Evolutionary conservation across 176 grass and related monocot species (phyloP), one percentile per base, ranked within the genome.

Genomic region (Hyparrhenia diplandra): DNA sequence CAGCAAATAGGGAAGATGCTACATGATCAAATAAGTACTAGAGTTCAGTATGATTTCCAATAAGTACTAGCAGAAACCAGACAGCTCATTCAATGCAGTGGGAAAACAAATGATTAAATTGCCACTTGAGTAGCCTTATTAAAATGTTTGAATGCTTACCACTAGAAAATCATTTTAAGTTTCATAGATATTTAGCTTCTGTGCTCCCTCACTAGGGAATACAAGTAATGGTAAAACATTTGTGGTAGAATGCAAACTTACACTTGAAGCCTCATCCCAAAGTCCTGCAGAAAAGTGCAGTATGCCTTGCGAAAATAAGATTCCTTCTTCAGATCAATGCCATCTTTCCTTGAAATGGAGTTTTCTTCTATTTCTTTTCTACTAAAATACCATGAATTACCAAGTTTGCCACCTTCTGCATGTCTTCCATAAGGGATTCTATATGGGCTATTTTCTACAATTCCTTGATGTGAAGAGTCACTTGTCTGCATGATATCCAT

Each of bases 251-350:
- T 12, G 65, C 57, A 82, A 73, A 46, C 94, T 94, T 94, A 97
- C 94, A 97, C 94, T 94, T 97, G 86, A 87, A 97, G 92, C 77
- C 87, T 93, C 87, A 97, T 94, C 64, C 94, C 94, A n/a, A 97
- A 88, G 70, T 97, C 94, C 73, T 97, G 94, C 77, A 97, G 78
- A 84, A 92, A 97, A 54, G 92, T 87, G 85, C 94, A 97, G 76
- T 97, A 97, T 67, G 94, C 90, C 77, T 97, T 97, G 79, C 94
- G 89, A 77, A 94, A 88, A 79, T 89, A 90, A 67, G 87, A 88
- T 73, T 97, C 91, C 64, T 94, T 97, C 82, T 94, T 97, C 67
- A 90, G 52, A 90, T 94, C 92, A 80, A 94, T 97, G 52, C 87
- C 85, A 74, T 97, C 91, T 78, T 39, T 83, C 64, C 87, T 88